A percentile compares a stretch with the other conserved stretches of the same genome.
Evolutionary conservation across 2,329 filamentous ascomycete species (phyloP).

Genomic region (Exophiala phaeomuriformis): DNA sequence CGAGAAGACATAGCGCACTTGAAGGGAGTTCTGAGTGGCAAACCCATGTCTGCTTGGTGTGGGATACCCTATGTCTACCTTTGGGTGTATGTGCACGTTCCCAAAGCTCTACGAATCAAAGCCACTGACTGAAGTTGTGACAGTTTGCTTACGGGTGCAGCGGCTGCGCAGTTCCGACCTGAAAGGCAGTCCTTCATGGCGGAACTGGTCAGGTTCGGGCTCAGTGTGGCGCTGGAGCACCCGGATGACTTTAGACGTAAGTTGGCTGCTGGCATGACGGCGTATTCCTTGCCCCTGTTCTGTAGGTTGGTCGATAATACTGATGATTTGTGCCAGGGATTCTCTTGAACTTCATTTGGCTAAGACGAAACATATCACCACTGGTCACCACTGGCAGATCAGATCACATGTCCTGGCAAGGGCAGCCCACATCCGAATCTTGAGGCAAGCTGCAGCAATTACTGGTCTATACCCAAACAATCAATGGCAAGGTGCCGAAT

Average conservation of each 20-base stretch:
- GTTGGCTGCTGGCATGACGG: background rate
- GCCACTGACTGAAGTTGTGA: background rate
- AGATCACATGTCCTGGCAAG: background rate
- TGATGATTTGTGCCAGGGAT: slow-evolving; percentile 1
- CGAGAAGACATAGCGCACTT: background rate
- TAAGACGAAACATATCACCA: slow-evolving; percentile 1
- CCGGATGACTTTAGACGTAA: slow-evolving; percentile 9
- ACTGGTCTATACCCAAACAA: background rate
- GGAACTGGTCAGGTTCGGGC: slow-evolving; percentile 9
- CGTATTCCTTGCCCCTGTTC: background rate
- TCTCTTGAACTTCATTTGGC: slow-evolving; percentile 9
- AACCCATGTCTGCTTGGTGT: slow-evolving; percentile 1
- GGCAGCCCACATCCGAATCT: background rate
- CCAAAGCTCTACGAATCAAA: background rate
- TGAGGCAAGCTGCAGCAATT: background rate
- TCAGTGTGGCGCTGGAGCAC: slow-evolving; percentile 12
- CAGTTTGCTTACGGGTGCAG: slow-evolving; percentile 8
- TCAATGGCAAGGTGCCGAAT: background rate
- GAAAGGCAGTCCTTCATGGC: slow-evolving; percentile 12
- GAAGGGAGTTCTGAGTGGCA: background rate
- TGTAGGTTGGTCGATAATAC: background rate
- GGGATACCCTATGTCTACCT: slow-evolving; percentile 12
- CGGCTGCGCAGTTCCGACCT: slow-evolving; percentile 6
- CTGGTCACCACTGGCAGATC: background rate
- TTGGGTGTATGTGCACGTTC: slow-evolving; percentile 5